A percentile compares a stretch with the other conserved stretches of the same genome.
Conservation (phyloP, 164 flowering plant species). For the Vitis riparia region DNA sequence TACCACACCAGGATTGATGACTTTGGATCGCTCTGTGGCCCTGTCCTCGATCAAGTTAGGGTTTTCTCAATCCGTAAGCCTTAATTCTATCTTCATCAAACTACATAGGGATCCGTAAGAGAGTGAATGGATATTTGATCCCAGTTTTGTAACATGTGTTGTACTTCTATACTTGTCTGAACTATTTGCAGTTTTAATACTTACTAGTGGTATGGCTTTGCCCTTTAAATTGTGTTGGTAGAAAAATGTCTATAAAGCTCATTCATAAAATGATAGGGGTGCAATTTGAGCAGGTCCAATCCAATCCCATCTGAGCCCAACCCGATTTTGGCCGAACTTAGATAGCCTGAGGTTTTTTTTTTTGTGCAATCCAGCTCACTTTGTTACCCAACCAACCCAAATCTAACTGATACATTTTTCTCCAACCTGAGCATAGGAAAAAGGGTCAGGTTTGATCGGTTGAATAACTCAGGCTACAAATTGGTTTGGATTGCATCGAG, state of each 20-base stretch:
- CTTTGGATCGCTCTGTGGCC: conserved; percentile 83
- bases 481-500: too few relatives aligned
- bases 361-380: too few relatives aligned
- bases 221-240: not conserved
- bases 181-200: not conserved
- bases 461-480: too few relatives aligned
- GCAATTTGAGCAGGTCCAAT: too few relatives aligned
- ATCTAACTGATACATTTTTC: too few relatives aligned
- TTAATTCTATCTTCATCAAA: not conserved
- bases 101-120: not conserved
- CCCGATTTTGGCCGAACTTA: too few relatives aligned
- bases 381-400: too few relatives aligned
- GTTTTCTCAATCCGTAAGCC: conserved; percentile 36
- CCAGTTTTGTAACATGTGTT: conserved; percentile 1
- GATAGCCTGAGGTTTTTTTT: too few relatives aligned
- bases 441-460: too few relatives aligned
- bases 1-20: conserved; percentile 77
- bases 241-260: not conserved
- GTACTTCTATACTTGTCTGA: not conserved
- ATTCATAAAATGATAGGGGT: too few relatives aligned
- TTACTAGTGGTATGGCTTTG: not conserved
- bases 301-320: too few relatives aligned
- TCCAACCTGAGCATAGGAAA: too few relatives aligned
- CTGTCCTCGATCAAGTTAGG: conserved; percentile 70
- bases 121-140: conserved; percentile 1